Evolutionary conservation across 768 basidiomycete genomes (phyloP).

Genomic region (Mycena pura): DNA sequence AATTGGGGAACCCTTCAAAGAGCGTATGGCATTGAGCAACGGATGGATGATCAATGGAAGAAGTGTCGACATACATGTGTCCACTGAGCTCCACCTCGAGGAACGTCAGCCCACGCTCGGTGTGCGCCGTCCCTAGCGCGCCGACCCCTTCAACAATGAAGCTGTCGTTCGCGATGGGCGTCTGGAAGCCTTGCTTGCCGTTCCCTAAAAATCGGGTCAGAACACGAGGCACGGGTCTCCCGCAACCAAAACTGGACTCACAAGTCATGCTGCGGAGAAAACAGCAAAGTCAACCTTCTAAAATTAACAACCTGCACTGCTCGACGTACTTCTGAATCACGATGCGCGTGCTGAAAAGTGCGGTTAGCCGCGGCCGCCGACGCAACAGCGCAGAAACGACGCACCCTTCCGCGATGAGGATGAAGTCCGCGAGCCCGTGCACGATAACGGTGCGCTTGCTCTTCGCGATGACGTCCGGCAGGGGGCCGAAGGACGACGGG

Average conservation of each 20-base stretch:
- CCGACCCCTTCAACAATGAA: slow-evolving; percentile 78
- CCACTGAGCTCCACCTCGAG: slow-evolving; percentile 72
- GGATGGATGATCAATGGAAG: background rate
- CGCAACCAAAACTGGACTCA: slow-evolving; percentile 26
- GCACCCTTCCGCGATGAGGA: slow-evolving; percentile 81
- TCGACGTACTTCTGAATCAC: slow-evolving; percentile 66
- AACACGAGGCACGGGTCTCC: background rate
- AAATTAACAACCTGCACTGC: background rate
- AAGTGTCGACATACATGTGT: slow-evolving; percentile 60
- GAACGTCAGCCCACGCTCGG: slow-evolving; percentile 73
- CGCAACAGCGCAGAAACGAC: slow-evolving; percentile 27
- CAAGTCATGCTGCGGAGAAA: slow-evolving; percentile 62
- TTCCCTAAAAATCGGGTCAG: slow-evolving; percentile 46
- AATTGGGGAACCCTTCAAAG: slow-evolving; percentile 66
- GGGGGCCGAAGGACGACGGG: slow-evolving; percentile 67
- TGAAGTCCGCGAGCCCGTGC: slow-evolving; percentile 77
- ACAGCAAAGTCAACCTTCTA: no score
- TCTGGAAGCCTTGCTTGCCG: slow-evolving; percentile 76
- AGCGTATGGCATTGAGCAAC: background rate
- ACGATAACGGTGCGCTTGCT: slow-evolving; percentile 70
- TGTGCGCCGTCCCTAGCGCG: slow-evolving; percentile 66
- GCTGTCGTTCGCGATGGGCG: slow-evolving; percentile 66
- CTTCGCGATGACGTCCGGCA: slow-evolving; percentile 81
- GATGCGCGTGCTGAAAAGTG: slow-evolving; percentile 54
- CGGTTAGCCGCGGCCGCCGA: background rate